Evolutionary conservation across 169 alveolate genomes (phyloP).

Genomic region (Cryptosporidium andersoni): DNA sequence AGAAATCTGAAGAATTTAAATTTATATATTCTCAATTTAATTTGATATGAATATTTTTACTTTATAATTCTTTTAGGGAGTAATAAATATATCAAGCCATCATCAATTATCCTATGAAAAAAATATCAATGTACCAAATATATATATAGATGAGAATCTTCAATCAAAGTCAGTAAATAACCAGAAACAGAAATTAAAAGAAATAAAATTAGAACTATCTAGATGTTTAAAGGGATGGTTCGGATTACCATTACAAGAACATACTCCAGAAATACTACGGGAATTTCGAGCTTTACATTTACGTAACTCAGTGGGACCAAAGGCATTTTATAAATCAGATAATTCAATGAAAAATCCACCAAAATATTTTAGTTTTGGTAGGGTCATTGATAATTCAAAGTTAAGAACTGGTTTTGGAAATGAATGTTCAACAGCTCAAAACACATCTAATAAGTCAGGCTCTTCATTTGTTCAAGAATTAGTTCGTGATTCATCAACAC

Average conservation of each 20-base stretch:
- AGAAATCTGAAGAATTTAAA: not conserved
- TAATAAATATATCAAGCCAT: constrained; percentile 13
- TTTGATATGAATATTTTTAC: not conserved
- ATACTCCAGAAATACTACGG: not conserved
- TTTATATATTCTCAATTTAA: not conserved
- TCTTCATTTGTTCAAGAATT: constrained; percentile 34
- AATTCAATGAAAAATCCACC: constrained; percentile 3
- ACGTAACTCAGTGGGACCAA: constrained; percentile 37
- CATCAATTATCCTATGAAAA: not conserved
- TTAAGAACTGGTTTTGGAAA: constrained; percentile 20
- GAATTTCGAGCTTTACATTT: constrained; percentile 43
- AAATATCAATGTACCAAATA: not conserved
- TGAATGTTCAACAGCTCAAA: constrained; percentile 26
- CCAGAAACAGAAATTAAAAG: not conserved
- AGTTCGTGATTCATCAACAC: constrained; percentile 38
- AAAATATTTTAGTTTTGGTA: constrained; percentile 19
- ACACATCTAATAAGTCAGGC: constrained; percentile 13
- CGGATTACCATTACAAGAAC: constrained; percentile 15
- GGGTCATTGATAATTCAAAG: constrained; percentile 14
- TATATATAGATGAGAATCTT: not conserved
- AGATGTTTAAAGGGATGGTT: constrained; percentile 9
- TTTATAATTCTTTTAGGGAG: constrained; percentile 4
- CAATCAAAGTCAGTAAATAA: not conserved
- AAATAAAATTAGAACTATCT: not conserved
- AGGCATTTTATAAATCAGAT: constrained; percentile 43